phyloP scores from a whole-genome alignment of 129 eudicot species.

The Cynara cardunculus region DNA sequence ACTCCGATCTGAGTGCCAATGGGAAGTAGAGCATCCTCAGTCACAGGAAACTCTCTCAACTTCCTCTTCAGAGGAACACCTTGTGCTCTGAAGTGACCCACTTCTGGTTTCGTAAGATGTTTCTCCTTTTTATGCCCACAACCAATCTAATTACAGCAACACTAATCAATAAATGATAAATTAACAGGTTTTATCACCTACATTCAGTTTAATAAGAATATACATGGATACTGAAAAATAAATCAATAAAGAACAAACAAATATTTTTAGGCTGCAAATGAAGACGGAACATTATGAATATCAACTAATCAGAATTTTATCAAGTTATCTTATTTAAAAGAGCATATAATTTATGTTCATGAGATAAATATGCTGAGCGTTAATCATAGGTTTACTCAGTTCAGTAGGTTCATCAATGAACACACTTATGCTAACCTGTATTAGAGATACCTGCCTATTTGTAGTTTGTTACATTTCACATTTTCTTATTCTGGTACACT shows the following conservation, averaged over 20 bases:
- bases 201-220: background rate
- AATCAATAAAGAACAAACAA: background rate
- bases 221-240: background rate
- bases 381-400: background rate
- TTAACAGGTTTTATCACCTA: background rate
- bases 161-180: background rate
- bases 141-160: slow-evolving; percentile 61
- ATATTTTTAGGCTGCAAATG: background rate
- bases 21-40: slow-evolving; percentile 94
- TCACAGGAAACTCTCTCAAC: slow-evolving; percentile 93
- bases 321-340: background rate
- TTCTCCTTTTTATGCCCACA: slow-evolving; percentile 94
- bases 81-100: slow-evolving; percentile 98
- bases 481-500: background rate
- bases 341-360: background rate
- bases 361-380: background rate
- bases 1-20: slow-evolving; percentile 80
- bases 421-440: background rate
- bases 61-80: slow-evolving; percentile 96
- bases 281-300: background rate
- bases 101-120: slow-evolving; percentile 89
- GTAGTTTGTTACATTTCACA: background rate
- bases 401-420: background rate
- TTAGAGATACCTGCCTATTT: background rate
- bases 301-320: background rate